Percentiles rank a stretch among this genome's conserved stretches.
Evolutionary conservation across 2,329 filamentous ascomycete genomes (phyloP).

Genomic region (Onygena corvina): DNA sequence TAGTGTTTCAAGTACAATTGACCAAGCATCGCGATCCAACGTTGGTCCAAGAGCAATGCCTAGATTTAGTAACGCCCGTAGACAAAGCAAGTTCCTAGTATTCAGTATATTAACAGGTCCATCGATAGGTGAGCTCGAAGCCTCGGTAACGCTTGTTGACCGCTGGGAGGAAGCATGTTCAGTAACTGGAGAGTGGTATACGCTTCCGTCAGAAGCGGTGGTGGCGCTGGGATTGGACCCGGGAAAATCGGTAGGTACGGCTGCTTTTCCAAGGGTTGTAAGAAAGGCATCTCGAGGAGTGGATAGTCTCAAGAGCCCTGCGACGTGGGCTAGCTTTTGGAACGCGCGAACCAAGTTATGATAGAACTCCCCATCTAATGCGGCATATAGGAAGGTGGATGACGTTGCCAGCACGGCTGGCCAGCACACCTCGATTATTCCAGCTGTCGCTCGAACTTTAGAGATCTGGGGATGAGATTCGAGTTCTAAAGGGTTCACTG

Average conservation of each 20-base stretch:
- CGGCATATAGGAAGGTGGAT: slow-evolving; percentile 86
- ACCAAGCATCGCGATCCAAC: slow-evolving; percentile 64
- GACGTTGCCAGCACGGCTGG: slow-evolving; percentile 88
- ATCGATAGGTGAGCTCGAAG: slow-evolving; percentile 28
- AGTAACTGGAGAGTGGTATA: slow-evolving; percentile 20
- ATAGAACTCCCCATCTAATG: slow-evolving; percentile 87
- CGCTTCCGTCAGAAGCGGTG: slow-evolving; percentile 19
- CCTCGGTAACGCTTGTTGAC: slow-evolving; percentile 22
- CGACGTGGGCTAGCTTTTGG: slow-evolving; percentile 89
- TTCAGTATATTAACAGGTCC: slow-evolving; percentile 50
- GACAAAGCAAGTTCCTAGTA: slow-evolving; percentile 77
- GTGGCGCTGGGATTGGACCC: slow-evolving; percentile 15
- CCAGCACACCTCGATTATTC: slow-evolving; percentile 85
- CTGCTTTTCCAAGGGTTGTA: slow-evolving; percentile 84
- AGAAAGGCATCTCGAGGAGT: slow-evolving; percentile 90
- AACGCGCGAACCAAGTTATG: slow-evolving; percentile 84
- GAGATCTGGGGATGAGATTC: slow-evolving; percentile 58
- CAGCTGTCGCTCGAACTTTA: slow-evolving; percentile 65
- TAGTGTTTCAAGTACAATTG: slow-evolving; percentile 79
- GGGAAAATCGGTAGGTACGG: slow-evolving; percentile 63
- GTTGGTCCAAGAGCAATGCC: slow-evolving; percentile 90
- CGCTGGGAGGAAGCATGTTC: slow-evolving; percentile 10
- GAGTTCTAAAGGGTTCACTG: slow-evolving; percentile 69
- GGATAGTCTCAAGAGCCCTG: slow-evolving; percentile 68
- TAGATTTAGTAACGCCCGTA: slow-evolving; percentile 83